phyloP scores from a whole-genome alignment of 202 grass and related monocot species.

The Zoysia matrella region DNA sequence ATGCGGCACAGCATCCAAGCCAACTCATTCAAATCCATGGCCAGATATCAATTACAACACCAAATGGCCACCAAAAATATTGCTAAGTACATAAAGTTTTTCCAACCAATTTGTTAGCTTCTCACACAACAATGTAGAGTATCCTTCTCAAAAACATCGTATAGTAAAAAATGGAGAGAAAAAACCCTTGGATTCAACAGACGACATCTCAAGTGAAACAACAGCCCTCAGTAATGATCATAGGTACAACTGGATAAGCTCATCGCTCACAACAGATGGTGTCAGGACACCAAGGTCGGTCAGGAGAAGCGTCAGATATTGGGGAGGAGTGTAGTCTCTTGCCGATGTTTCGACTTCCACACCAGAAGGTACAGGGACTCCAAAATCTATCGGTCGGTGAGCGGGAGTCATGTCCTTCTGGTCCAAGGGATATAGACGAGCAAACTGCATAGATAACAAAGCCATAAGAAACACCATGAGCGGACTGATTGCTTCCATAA shows the following conservation, averaged over 20 bases:
- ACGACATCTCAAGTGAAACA: slow-evolving; percentile 3
- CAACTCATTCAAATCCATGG: neutral
- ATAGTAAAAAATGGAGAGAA: slow-evolving; percentile 10
- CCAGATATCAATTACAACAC: neutral
- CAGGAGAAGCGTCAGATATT: slow-evolving; percentile 89
- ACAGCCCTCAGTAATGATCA: slow-evolving; percentile 29
- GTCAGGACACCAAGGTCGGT: slow-evolving; percentile 93
- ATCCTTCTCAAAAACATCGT: slow-evolving; percentile 2
- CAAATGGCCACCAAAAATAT: neutral
- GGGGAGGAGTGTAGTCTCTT: slow-evolving; percentile 95
- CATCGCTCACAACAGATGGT: slow-evolving; percentile 95
- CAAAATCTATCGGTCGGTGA: slow-evolving; percentile 84
- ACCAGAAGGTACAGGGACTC: slow-evolving; percentile 68
- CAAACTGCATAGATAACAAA: slow-evolving; percentile 63
- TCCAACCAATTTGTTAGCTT: slow-evolving; percentile 39
- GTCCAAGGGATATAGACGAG: slow-evolving; percentile 86
- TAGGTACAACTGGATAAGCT: slow-evolving; percentile 87
- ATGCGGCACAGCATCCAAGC: no score
- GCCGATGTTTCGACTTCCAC: slow-evolving; percentile 90
- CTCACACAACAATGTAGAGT: slow-evolving; percentile 4
- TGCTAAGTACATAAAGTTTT: slow-evolving; percentile 56
- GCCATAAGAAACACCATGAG: slow-evolving; percentile 1
- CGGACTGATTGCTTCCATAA: neutral
- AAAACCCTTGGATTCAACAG: slow-evolving; percentile 7
- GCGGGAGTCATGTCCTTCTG: slow-evolving; percentile 87